phyloP scores from a whole-genome alignment of 306 rosid genomes.

The Astragalus membranaceus region DNA sequence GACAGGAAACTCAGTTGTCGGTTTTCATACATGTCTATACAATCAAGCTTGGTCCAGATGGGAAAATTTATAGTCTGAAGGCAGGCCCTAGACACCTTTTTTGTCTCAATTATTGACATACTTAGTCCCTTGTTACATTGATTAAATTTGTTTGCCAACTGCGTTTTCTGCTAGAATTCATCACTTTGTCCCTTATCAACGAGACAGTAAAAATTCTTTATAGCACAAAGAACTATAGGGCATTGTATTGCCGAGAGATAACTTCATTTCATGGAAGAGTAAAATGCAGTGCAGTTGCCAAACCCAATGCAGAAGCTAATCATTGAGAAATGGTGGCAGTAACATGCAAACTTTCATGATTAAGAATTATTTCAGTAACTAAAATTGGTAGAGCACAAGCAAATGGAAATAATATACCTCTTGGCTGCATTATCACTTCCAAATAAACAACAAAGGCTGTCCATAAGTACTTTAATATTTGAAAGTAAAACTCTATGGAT shows the following conservation, averaged over 20 bases:
- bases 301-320: neutral
- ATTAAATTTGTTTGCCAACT: neutral
- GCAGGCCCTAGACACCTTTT: neutral
- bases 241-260: neutral
- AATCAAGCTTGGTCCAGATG: neutral
- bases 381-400: conserved; percentile 6
- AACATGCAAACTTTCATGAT: conserved; percentile 11
- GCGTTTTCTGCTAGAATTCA: neutral
- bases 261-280: neutral
- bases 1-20: neutral
- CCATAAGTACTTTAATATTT: conserved; percentile 55
- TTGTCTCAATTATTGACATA: neutral
- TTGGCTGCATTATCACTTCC: conserved; percentile 56
- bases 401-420: conserved; percentile 45
- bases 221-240: neutral
- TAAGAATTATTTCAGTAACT: neutral
- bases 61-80: neutral
- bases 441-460: conserved; percentile 60
- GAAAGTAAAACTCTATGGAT: conserved; percentile 42
- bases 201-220: neutral
- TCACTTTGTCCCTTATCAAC: neutral
- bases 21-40: neutral
- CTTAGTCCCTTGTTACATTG: neutral
- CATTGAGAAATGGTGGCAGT: neutral
- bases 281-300: neutral